Percentiles rank a stretch among this genome's conserved stretches.
These are phyloP conservation scores for Sisymbrium irio DNA, from an alignment of 345 rosid genomes.

Conservation along the genomic window DNA sequence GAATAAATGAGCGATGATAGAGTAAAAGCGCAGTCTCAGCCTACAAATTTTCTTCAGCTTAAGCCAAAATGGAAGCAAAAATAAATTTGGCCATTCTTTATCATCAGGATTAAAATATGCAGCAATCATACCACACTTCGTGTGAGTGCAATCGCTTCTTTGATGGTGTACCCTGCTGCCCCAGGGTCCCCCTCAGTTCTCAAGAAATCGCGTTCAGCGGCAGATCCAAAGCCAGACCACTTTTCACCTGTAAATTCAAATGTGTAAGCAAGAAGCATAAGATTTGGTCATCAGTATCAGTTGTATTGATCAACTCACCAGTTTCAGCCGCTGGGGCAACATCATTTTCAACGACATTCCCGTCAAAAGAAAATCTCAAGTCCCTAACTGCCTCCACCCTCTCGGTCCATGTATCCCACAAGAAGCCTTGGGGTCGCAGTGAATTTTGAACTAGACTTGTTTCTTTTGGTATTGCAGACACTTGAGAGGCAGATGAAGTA, in stretches of 20 bases:
- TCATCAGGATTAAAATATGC: conserved; percentile 16
- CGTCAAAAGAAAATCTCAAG: conserved; percentile 78
- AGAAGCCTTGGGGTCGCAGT: conserved; percentile 39
- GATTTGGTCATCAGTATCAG: background rate
- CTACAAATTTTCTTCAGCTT: conserved; percentile 4
- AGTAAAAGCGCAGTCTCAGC: background rate
- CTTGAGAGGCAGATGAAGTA: conserved; percentile 33
- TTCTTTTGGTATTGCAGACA: conserved; percentile 27
- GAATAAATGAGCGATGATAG: background rate
- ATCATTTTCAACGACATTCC: conserved; percentile 49
- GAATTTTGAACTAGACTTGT: conserved; percentile 32
- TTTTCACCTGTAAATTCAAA: conserved; percentile 44
- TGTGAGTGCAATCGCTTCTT: conserved; percentile 73
- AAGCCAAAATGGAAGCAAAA: conserved; percentile 1
- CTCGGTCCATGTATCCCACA: conserved; percentile 79
- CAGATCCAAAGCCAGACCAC: conserved; percentile 40
- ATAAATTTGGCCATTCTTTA: background rate
- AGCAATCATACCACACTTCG: conserved; percentile 72
- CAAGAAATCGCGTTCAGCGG: conserved; percentile 69
- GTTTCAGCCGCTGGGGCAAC: conserved; percentile 30
- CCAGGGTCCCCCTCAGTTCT: conserved; percentile 95
- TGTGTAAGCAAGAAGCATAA: conserved; percentile 14
- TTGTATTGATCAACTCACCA: conserved; percentile 41
- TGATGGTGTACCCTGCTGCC: conserved; percentile 80
- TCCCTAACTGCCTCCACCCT: conserved; percentile 79